Percentiles rank a stretch among this genome's conserved stretches.
phyloP scores from a whole-genome alignment of 176 grass and related monocot species.

The Elymus sibiricus region DNA sequence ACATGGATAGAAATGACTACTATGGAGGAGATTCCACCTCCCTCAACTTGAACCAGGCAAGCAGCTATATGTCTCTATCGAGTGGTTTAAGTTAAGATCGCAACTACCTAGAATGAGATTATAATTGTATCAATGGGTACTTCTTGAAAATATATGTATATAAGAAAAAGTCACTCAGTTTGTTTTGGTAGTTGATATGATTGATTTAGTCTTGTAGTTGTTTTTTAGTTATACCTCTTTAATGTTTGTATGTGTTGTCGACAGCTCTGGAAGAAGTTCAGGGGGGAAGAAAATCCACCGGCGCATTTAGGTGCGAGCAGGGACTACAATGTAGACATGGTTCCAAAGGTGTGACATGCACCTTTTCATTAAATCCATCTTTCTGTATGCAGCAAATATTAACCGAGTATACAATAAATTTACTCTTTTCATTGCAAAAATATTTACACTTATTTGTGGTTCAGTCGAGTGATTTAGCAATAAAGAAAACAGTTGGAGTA shows the following conservation, averaged over 20 bases:
- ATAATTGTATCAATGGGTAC: neutral
- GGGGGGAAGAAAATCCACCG: conserved; percentile 69
- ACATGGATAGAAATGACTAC: conserved; percentile 92
- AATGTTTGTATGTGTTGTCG: neutral
- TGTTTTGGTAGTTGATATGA: neutral
- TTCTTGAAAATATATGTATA: neutral
- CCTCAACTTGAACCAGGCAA: conserved; percentile 76
- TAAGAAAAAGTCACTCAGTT: neutral
- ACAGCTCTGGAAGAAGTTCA: conserved; percentile 84
- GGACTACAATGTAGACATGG: conserved; percentile 88
- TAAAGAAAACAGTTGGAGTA: neutral
- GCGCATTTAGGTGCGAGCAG: conserved; percentile 64
- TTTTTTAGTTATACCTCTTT: neutral
- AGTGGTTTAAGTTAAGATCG: neutral
- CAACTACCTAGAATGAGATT: neutral
- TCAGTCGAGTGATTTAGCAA: neutral
- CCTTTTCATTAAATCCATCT: neutral
- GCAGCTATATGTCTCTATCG: neutral
- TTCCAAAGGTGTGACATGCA: conserved; percentile 58
- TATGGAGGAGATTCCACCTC: conserved; percentile 87
- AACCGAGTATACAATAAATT: neutral
- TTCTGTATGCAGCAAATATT: neutral
- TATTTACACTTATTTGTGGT: neutral
- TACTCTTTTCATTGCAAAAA: neutral
- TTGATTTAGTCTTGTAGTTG: neutral